A percentile compares a stretch with the other conserved stretches of the same genome.
These are phyloP conservation scores for Penicillium sp. DNA, from an alignment of 2,329 filamentous ascomycete genomes.

Conservation along the genomic window DNA sequence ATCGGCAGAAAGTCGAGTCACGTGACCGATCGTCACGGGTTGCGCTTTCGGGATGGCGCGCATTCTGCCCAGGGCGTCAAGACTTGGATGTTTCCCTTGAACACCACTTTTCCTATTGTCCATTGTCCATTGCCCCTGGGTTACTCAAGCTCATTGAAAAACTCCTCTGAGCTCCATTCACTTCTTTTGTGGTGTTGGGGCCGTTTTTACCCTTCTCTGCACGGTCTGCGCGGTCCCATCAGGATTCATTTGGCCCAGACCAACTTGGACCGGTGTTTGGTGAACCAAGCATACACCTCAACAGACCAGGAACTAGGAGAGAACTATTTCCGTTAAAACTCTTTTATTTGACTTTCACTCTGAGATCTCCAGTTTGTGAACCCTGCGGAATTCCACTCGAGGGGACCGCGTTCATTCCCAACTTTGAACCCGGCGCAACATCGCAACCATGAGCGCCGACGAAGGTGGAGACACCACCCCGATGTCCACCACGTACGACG, in stretches of 20 bases:
- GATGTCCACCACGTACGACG: conserved; percentile 39
- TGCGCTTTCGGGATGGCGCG: conserved; percentile 35
- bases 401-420: conserved; percentile 18
- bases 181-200: conserved; percentile 4
- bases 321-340: conserved; percentile 7
- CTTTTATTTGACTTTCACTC: conserved; percentile 13
- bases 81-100: conserved; percentile 22
- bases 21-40: conserved; percentile 37
- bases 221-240: conserved; percentile 31
- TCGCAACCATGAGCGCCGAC: conserved; percentile 40
- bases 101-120: conserved; percentile 2
- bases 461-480: conserved; percentile 33
- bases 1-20: conserved; percentile 34
- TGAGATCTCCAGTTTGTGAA: conserved; percentile 2
- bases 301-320: conserved; percentile 14
- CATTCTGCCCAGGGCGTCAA: conserved; percentile 20
- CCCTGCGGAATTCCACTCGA: conserved; percentile 9
- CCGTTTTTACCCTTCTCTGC: conserved; percentile 5
- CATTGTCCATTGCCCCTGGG: conserved; percentile 6
- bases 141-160: neutral
- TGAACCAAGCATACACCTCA: conserved; percentile 24
- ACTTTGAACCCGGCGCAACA: conserved; percentile 25
- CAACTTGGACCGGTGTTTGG: conserved; percentile 21
- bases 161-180: neutral
- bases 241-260: conserved; percentile 32